These are phyloP conservation scores for Pseudogymnoascus sp. DNA, from an alignment of 2,329 filamentous ascomycete genomes.

Conservation along the genomic window DNA sequence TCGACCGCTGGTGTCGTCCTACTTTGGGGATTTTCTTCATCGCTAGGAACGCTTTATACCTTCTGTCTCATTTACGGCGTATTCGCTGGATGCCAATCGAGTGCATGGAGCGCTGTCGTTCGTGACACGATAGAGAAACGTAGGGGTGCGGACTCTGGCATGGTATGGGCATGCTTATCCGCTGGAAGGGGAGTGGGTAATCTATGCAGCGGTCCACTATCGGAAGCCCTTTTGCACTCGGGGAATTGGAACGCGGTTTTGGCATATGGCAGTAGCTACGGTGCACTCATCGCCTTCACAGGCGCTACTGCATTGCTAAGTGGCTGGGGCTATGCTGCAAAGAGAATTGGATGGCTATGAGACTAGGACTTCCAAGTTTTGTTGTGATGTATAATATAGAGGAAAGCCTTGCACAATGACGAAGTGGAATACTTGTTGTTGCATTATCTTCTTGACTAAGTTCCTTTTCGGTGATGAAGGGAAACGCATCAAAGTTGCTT, in stretches of 20 bases:
- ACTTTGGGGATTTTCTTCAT: slow-evolving; percentile 43
- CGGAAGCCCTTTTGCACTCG: slow-evolving; percentile 40
- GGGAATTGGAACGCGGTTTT: slow-evolving; percentile 20
- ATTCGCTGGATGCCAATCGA: slow-evolving; percentile 44
- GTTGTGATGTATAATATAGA: background rate
- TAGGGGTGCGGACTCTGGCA: slow-evolving; percentile 13
- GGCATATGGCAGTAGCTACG: slow-evolving; percentile 41
- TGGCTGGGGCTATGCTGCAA: slow-evolving; percentile 28
- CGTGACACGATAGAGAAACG: background rate
- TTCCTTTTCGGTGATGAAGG: background rate
- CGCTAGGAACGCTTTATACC: slow-evolving; percentile 34
- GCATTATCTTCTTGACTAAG: background rate
- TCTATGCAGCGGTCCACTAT: slow-evolving; percentile 45
- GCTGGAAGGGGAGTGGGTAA: slow-evolving; percentile 55
- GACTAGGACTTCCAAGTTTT: background rate
- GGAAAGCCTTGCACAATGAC: background rate
- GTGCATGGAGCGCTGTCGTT: slow-evolving; percentile 34
- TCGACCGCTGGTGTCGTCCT: slow-evolving; percentile 40
- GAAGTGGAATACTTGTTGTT: background rate
- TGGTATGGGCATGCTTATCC: slow-evolving; percentile 36
- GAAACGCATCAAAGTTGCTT: background rate
- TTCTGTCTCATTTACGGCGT: slow-evolving; percentile 47
- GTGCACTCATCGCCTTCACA: slow-evolving; percentile 44
- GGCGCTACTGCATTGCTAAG: slow-evolving; percentile 41
- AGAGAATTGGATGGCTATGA: background rate